Conservation (phyloP, 2,329 filamentous ascomycete species). For the Cercospora zeina region DNA sequence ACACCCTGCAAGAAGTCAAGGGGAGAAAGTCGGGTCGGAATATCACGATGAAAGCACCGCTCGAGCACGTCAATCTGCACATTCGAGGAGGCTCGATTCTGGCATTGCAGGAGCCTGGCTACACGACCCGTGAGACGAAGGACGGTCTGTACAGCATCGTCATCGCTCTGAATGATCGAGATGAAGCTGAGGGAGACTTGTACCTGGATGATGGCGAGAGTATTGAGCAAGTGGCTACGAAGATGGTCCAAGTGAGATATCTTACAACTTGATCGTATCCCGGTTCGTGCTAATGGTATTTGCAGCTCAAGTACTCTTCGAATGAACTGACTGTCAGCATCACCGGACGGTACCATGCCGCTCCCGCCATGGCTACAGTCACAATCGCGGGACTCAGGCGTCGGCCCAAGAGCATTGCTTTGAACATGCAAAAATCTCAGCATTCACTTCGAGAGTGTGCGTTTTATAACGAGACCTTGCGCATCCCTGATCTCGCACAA, state of each 20-base stretch:
- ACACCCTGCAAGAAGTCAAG: conserved; percentile 58
- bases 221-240: conserved; percentile 55
- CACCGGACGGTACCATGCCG: conserved; percentile 28
- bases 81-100: conserved; percentile 31
- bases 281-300: not conserved
- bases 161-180: conserved; percentile 19
- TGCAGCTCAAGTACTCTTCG: conserved; percentile 28
- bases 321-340: conserved; percentile 25
- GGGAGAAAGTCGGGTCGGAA: conserved; percentile 45
- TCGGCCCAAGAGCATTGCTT: not conserved
- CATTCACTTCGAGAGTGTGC: not conserved
- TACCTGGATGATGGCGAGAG: conserved; percentile 69
- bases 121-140: conserved; percentile 26
- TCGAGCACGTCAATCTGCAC: conserved; percentile 34
- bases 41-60: conserved; percentile 32
- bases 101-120: conserved; percentile 30
- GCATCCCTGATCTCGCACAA: not conserved
- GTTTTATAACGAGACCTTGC: not conserved
- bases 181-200: conserved; percentile 16
- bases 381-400: conserved; percentile 30
- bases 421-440: not conserved
- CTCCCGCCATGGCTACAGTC: conserved; percentile 31
- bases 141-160: conserved; percentile 22
- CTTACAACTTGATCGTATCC: not conserved
- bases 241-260: conserved; percentile 47